Conservation (phyloP, 805 yeast genomes). For the Schwanniomyces sp. region DNA sequence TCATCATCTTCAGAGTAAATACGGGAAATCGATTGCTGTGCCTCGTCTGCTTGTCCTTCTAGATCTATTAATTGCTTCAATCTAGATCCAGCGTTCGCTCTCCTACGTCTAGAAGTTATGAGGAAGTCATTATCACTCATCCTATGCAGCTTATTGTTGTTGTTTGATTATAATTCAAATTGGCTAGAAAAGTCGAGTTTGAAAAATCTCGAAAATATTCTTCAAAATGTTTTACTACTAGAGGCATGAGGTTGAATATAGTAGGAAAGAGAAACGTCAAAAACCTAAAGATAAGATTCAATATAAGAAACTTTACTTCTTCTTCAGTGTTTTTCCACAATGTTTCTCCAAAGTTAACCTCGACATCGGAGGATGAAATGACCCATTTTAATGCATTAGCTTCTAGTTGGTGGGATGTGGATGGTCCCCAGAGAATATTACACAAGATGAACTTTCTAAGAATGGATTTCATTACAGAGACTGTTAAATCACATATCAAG, state of each 20-base stretch:
- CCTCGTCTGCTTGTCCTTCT: conserved; percentile 53
- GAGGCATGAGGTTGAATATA: not conserved
- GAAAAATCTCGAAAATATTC: not conserved
- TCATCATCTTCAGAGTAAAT: conserved; percentile 66
- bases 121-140: conserved; percentile 49
- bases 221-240: not conserved
- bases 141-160: not conserved
- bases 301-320: not conserved
- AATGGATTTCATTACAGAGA: conserved; percentile 79
- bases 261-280: not conserved
- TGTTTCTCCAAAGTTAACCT: conserved; percentile 18
- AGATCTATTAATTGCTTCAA: conserved; percentile 70
- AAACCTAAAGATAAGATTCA: not conserved
- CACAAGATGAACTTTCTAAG: conserved; percentile 92
- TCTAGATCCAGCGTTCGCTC: conserved; percentile 90
- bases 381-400: conserved; percentile 85
- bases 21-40: conserved; percentile 16
- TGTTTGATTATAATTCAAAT: not conserved
- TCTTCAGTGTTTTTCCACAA: not conserved
- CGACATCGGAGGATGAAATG: conserved; percentile 62
- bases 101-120: conserved; percentile 70
- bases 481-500: conserved; percentile 45
- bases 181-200: not conserved
- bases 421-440: conserved; percentile 89
- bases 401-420: conserved; percentile 96